Base-by-base conservation (phyloP, 2,329 filamentous ascomycete genomes). In the Cladophialophora carrionii region DNA sequence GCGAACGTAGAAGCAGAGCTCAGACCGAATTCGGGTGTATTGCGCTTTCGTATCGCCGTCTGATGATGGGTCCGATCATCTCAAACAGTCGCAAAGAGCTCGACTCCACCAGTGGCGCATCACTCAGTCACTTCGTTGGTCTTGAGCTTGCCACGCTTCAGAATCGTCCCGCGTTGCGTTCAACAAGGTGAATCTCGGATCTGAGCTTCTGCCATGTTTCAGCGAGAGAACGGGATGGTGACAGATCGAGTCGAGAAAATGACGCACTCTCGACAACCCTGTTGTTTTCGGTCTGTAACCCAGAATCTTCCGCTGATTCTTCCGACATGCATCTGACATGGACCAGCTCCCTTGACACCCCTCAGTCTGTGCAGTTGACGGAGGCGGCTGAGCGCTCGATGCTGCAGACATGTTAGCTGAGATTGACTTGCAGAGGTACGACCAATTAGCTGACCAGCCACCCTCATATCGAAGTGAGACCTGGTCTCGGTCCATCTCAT, bases 101-200 rank as follows among this genome's bases (percentile, higher is more conserved):
- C 22, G 24, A 29, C 48, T 49, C 48, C 48, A 51, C 48, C 20
- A 26, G 12, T 51, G 48, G 48, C 48, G 48, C 22, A 8, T 6
- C 24, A 29, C 3, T 4, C 48, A 20, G 9, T 29, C 10, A 2
- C 20, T 29, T 51, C 4, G 48, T 34, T 54, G 52, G 26, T n/a
- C 52, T 54, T 17, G 12, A 34, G 52, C 52, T 34, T 20, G 24
- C 29, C 29, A 34, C 52, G 24, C 8, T 17, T 17, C 52, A n/a
- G 26, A 34, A 17, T 31, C 29, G 14, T n/a, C 29, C 29, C 52
- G 29, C 24, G 32, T 31, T 20, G 4, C n/a, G 52, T 54, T 24
- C 24, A 32, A 20, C 20, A 17, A 32, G 29, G 24, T 54, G 52
- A 31, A 54, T 54, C 29, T 54, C 52, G 52, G 52, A 54, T 54